Evolutionary conservation across 805 yeast species (phyloP).

Genomic region (Wickerhamiella hasegawae): DNA sequence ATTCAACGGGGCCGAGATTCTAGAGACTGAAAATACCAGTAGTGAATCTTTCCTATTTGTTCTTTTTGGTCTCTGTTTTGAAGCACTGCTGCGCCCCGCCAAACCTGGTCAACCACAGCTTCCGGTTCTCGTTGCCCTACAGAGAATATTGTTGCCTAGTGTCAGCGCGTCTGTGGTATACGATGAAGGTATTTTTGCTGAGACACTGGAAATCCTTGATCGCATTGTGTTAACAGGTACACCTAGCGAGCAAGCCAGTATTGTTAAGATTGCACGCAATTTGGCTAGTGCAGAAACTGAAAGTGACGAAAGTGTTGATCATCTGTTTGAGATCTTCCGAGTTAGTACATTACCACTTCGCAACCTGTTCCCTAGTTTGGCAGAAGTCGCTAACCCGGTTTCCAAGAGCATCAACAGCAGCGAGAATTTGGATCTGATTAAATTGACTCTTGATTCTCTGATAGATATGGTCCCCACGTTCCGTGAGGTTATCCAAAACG

Average conservation of each 20-base stretch:
- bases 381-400: conserved; percentile 24
- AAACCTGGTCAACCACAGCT: conserved; percentile 5
- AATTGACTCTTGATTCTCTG: conserved; percentile 1
- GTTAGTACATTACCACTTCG: conserved; percentile 50
- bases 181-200: conserved; percentile 53
- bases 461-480: conserved; percentile 44
- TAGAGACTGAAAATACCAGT: conserved; percentile 35
- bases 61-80: conserved; percentile 70
- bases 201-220: conserved; percentile 60
- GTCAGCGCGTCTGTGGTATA: conserved; percentile 45
- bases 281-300: conserved; percentile 34
- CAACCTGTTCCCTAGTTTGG: conserved; percentile 41
- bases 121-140: conserved; percentile 33
- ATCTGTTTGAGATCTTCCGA: conserved; percentile 65
- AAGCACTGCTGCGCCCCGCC: conserved; percentile 33
- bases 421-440: conserved; percentile 4
- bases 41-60: conserved; percentile 44
- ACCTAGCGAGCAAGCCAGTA: conserved; percentile 29
- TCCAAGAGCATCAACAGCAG: conserved; percentile 14
- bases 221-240: conserved; percentile 45
- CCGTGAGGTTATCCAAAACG: conserved; percentile 53
- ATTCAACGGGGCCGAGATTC: conserved; percentile 29
- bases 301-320: conserved; percentile 46
- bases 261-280: conserved; percentile 18
- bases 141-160: conserved; percentile 38